Conservation (phyloP, 1,139 yeast species). For the Taiozyma sp. region DNA sequence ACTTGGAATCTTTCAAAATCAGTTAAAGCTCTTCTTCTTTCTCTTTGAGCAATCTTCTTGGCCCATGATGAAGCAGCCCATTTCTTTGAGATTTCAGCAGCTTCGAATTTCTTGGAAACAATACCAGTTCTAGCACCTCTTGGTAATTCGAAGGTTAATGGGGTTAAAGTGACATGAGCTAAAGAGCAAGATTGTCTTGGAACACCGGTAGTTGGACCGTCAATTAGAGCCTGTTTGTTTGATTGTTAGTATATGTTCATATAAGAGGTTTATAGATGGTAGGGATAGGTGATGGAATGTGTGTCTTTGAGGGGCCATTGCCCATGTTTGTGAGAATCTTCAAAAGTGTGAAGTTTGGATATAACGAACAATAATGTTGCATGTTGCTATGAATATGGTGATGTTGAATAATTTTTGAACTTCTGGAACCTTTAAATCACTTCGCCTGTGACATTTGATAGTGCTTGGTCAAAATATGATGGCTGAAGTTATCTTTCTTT, state of each 20-base stretch:
- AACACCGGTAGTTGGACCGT: conserved; percentile 88
- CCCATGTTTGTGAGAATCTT: neutral
- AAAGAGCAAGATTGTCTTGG: conserved; percentile 88
- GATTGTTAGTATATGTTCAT: conserved; percentile 17
- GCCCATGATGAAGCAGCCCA: conserved; percentile 97
- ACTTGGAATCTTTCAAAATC: conserved; percentile 99
- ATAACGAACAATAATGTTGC: no score
- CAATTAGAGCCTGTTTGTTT: conserved; percentile 72
- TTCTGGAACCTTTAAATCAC: no score
- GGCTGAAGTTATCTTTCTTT: no score
- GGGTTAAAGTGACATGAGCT: conserved; percentile 89
- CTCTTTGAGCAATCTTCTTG: conserved; percentile 93
- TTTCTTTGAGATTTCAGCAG: conserved; percentile 82
- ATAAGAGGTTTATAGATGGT: neutral
- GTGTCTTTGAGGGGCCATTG: no score
- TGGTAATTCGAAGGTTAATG: conserved; percentile 84
- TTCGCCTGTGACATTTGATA: no score
- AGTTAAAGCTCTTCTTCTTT: conserved; percentile 86
- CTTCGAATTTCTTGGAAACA: conserved; percentile 91
- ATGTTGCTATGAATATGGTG: no score
- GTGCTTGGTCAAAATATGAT: no score
- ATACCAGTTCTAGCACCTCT: conserved; percentile 90
- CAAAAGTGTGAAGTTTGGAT: neutral
- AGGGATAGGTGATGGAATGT: neutral
- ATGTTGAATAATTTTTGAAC: no score